Base-by-base conservation (phyloP, 768 basidiomycete species). In the Trametes punicea region DNA sequence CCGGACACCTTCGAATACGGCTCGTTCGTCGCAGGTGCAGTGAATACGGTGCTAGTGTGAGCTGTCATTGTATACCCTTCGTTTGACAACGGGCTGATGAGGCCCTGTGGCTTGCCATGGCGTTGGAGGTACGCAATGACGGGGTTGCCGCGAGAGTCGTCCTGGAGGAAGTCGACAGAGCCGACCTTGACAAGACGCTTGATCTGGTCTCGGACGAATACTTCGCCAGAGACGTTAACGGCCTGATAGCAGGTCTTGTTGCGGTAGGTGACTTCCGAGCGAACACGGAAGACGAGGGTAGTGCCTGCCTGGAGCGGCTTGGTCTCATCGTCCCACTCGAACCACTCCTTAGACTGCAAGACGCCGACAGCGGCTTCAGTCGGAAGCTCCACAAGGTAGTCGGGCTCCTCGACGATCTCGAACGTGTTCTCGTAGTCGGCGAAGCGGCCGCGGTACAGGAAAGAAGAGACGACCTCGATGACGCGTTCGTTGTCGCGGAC, bases 401-500 rank as follows among this genome's bases (percentile, higher is more conserved):
- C 92, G 0, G 89, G 85, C 69, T 97, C 94, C 59, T 93, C 87
- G 40, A 87, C 79, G 11, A 86, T 87, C 71, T 98, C 93, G 72
- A 99, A 99, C 0, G 97, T 98, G 75, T 98, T 94, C 69, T 90
- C 83, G 70, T 84, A 98, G 76, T 98, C 97, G 65, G 75, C 78
- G 76, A 98, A 99, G 46, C 83, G 85, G 46, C 97, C 96, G 60
- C 97, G 93, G 75, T 97, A 98, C 39, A 99, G 80, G 88, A 99
- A 99, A 8, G 95, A 79, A 0, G 97, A 98, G 16, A 87, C 78
- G 55, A 98, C 95, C 70, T 98, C 92, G 54, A 98, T 90, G 70
- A 97, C 87, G 2, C 85, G 88, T 66, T 85, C 78, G 44, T 81
- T 84, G 29, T 82, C 81, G 50, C 93, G 87, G 61, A 83, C 80